These are phyloP conservation scores for Trypanosoma vivax DNA, from an alignment of 208 protist species.

Conservation along the genomic window DNA sequence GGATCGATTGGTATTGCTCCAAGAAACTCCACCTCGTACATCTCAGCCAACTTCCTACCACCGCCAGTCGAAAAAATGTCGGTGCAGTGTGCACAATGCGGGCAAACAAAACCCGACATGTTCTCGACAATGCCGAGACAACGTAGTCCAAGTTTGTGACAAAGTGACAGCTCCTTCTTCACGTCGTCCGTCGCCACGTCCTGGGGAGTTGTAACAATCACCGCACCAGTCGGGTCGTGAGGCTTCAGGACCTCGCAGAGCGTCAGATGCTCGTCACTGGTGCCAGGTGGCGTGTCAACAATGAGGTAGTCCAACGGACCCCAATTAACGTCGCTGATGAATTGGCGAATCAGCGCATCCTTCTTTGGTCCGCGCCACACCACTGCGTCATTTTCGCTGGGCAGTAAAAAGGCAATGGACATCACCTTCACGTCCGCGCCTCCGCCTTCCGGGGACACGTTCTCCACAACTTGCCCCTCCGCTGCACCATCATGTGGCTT, in stretches of 20 bases:
- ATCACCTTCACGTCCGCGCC: conserved; percentile 82
- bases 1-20: conserved; percentile 82
- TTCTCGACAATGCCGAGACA: conserved; percentile 92
- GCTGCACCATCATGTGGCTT: no score
- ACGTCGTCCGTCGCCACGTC: conserved; percentile 88
- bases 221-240: conserved; percentile 54
- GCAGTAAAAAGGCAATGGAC: conserved; percentile 97
- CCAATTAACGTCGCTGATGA: conserved; percentile 86
- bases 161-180: conserved; percentile 90
- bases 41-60: conserved; percentile 56
- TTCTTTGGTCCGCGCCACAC: conserved; percentile 97
- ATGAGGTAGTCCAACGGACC: conserved; percentile 87
- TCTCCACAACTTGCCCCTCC: background rate
- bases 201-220: conserved; percentile 90
- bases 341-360: conserved; percentile 91
- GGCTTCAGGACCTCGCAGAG: conserved; percentile 72
- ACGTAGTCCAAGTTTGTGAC: conserved; percentile 73
- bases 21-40: conserved; percentile 81
- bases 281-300: conserved; percentile 91
- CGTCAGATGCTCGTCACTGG: conserved; percentile 90
- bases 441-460: background rate
- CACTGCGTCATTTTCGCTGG: conserved; percentile 94
- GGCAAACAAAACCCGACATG: conserved; percentile 91
- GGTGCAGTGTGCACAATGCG: conserved; percentile 86
- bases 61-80: conserved; percentile 84